These are phyloP conservation scores for Periglandula ipomoeae DNA, from an alignment of 2,329 filamentous ascomycete genomes.

Conservation along the genomic window DNA sequence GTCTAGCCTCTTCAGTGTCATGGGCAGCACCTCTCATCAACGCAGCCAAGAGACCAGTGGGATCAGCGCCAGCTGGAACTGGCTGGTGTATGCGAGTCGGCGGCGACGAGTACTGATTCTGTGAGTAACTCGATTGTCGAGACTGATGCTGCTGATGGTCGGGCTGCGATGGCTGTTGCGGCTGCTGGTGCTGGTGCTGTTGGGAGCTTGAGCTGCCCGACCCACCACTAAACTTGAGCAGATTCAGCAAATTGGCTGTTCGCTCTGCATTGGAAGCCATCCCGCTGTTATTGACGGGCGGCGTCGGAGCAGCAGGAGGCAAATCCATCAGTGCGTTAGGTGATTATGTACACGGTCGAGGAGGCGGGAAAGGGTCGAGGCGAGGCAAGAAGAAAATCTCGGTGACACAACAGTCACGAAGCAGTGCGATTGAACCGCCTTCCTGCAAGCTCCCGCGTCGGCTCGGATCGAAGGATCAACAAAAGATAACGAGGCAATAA, in stretches of 20 bases:
- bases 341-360: neutral
- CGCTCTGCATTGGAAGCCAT: conserved; percentile 34
- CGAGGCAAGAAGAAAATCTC: conserved; percentile 1
- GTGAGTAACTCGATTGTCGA: conserved; percentile 12
- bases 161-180: conserved; percentile 13
- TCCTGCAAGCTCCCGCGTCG: neutral
- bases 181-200: conserved; percentile 18
- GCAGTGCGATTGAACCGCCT: conserved; percentile 2
- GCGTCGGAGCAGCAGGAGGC: conserved; percentile 44
- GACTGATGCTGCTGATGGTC: conserved; percentile 16
- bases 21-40: conserved; percentile 47
- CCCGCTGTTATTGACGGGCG: conserved; percentile 30
- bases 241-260: conserved; percentile 47
- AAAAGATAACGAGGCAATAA: neutral
- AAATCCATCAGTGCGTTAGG: conserved; percentile 29
- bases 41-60: conserved; percentile 48
- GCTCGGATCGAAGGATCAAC: neutral
- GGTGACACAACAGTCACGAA: conserved; percentile 3
- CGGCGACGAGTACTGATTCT: conserved; percentile 17
- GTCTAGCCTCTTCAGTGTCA: conserved; percentile 34
- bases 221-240: conserved; percentile 50
- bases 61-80: conserved; percentile 46
- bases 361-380: neutral
- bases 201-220: conserved; percentile 21
- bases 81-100: conserved; percentile 44